These are phyloP conservation scores for Musa troglodytarum DNA, from an alignment of 176 grass and related monocot genomes.

Conservation along the genomic window DNA sequence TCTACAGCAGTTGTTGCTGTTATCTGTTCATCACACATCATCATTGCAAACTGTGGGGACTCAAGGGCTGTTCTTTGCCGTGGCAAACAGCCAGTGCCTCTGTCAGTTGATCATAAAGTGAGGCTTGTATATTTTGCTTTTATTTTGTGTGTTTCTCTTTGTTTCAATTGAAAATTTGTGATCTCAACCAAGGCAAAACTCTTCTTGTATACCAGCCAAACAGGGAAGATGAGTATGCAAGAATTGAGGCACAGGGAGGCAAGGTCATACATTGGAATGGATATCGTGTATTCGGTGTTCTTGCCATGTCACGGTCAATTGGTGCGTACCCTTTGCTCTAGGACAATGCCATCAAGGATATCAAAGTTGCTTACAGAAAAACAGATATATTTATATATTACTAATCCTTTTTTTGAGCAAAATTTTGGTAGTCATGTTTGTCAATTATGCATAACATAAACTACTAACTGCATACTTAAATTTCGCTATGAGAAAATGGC, in stretches of 20 bases:
- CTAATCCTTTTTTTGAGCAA: too few relatives aligned
- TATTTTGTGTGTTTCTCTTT: background rate
- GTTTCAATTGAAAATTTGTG: background rate
- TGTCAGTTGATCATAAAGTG: slow-evolving; percentile 80
- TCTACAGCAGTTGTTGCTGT: slow-evolving; percentile 46
- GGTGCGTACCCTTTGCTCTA: slow-evolving; percentile 27
- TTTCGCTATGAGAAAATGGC: too few relatives aligned
- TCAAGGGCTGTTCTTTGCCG: slow-evolving; percentile 54
- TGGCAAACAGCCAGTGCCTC: slow-evolving; percentile 39
- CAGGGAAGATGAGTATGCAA: slow-evolving; percentile 47
- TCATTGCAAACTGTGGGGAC: slow-evolving; percentile 62
- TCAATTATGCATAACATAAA: too few relatives aligned
- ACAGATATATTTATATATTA: too few relatives aligned
- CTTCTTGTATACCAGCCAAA: slow-evolving; percentile 41
- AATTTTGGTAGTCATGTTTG: too few relatives aligned
- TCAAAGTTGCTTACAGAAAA: too few relatives aligned
- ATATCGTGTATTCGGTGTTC: slow-evolving; percentile 57
- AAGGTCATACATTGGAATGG: slow-evolving; percentile 60
- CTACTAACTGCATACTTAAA: too few relatives aligned
- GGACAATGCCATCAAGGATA: too few relatives aligned
- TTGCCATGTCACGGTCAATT: slow-evolving; percentile 74
- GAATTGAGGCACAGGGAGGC: slow-evolving; percentile 70
- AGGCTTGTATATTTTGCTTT: background rate
- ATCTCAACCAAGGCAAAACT: background rate
- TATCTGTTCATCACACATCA: slow-evolving; percentile 52